Evolutionary conservation across 2,329 filamentous ascomycete species (phyloP), one percentile per base, ranked within the genome.

Genomic region (Alternaria sp.): DNA sequence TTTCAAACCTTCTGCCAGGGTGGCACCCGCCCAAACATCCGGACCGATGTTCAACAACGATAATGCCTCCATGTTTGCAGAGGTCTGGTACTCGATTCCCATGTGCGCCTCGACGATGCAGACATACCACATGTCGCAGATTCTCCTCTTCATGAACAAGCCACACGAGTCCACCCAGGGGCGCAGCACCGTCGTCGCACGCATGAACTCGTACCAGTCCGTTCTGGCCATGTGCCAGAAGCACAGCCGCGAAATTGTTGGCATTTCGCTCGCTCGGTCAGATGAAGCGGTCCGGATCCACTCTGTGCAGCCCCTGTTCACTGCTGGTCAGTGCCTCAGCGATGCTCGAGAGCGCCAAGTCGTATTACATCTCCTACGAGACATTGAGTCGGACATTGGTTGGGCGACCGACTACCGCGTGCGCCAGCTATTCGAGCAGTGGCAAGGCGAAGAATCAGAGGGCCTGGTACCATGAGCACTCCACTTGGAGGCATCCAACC

Each of bases 91-190:
- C 74, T 84, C 85, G 56, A 81, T 87, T 0, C 84, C 88, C 0
- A 86, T 90, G 83, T 91, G 88, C 76, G 88, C 86, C 0, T 88
- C 88, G 3, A 87, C 88, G 1, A 90, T 90, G 84, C 88, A 90
- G 69, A 85, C 84, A 62, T 90, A 89, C 67, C 86, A 90, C 69
- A 90, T 90, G 81, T 87, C 87, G 1, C 84, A 86, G 46, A 87
- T 90, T 11, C 83, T 89, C 5, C 74, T 91, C 0, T 82, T 89
- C 12, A 83, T 89, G 66, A 89, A 90, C 69, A 85, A 86, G 61
- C 87, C 86, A 1, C 82, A 85, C 15, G 85, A 89, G 60, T 85
- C 84, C 0, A 85, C 86, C 1, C 83, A 83, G 60, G 81, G 82
- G 17, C 81, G 83, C 19, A 84, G 83, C 19, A 87, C 85, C 4